Base-by-base conservation (phyloP, 768 basidiomycete species). In the Leccinum truebloodii region DNA sequence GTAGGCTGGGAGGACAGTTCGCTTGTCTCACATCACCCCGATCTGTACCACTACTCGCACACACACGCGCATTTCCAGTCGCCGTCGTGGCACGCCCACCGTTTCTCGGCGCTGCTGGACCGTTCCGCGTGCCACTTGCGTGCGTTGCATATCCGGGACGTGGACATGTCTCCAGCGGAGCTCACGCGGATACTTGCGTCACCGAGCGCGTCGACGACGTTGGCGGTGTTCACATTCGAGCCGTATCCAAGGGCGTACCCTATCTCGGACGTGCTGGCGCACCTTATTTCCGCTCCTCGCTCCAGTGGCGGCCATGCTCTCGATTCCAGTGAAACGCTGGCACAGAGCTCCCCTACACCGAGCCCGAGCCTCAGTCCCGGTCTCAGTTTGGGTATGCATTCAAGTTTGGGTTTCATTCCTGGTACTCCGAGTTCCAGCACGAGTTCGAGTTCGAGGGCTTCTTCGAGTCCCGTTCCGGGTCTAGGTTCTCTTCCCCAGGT, bases 191-290 rank as follows among this genome's bases (percentile, higher is more conserved):
- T 69, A 20, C 66, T 69, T 30, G 60, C 46, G 16, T 69, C 69
- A 7, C 63, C 63, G 6, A 61, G 61, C 4, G 63, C 58, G 7
- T 65, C 63, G 9, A 24, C 54, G 6, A 69, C 69, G 24, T 39
- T 69, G 46, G 55, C 66, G 30, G 51, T 58, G 12, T 70, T 69
- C 28, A 68, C 68, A 32, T 68, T 69, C 32, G 68, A 69, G n/a
- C 68, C 68, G 3, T 68, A 59, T 61, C 66, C 61, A 16, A 65
- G 68, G 46, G 26, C 46, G 6, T 70, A 52, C 22, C 63, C 66
- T 0, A 55, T 65, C 50, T 65, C 58, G 24, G 58, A 68, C 0
- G 63, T 69, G 44, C 69, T 69, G n/a, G 24, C 56, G 1, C 65
- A 61, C 55, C 39, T 69, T 26, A 14, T 60, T 13, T 16, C 41